Base-by-base conservation (phyloP, 345 rosid genomes). In the Heritiera fomes region DNA sequence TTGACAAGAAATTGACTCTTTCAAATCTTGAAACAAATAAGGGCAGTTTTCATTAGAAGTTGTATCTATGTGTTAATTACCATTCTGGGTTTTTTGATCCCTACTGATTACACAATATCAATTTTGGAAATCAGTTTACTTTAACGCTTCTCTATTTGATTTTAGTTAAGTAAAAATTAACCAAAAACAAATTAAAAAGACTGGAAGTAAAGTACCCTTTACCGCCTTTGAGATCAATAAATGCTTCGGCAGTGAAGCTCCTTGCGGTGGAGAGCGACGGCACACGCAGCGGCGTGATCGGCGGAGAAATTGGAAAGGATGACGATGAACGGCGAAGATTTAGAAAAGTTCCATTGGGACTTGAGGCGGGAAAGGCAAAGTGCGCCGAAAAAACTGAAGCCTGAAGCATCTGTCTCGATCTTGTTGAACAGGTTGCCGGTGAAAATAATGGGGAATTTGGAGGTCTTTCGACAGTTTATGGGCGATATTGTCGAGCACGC, bases 141-240 rank as follows among this genome's bases (percentile, higher is more conserved):
- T 8, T 23, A 61, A 15, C 58, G 59, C 15, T 74, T 65, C 43
- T 34, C n/a, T 50, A 66, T 58, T 38, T 46, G 28, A 68, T 63
- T 53, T 9, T 32, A 23, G 1, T 28, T 67, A 28, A 8, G 20
- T 15, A 58, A 58, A 63, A 58, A 13, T 5, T 38, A 17, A 47
- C 0, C 52, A 63, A 53, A 45, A 41, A 5, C 34, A 53, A 23
- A 72, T 53, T 17, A 17, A 34, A 34, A 28, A 66, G 45, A 40
- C 23, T 41, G 72, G 28, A 77, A 7, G 34, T 45, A 6, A 75
- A 28, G 14, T 91, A 93, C 97, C 97, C 90, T 80, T 81, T 81
- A 47, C 94, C 91, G 12, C 87, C 88, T 80, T 84, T 89, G 84
- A 90, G 73, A 83, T 90, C 91, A 73, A 86, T 59, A 64, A 85